Evolutionary conservation across 176 grass and related monocot genomes (phyloP).

Genomic region (Metroxylon sagu): DNA sequence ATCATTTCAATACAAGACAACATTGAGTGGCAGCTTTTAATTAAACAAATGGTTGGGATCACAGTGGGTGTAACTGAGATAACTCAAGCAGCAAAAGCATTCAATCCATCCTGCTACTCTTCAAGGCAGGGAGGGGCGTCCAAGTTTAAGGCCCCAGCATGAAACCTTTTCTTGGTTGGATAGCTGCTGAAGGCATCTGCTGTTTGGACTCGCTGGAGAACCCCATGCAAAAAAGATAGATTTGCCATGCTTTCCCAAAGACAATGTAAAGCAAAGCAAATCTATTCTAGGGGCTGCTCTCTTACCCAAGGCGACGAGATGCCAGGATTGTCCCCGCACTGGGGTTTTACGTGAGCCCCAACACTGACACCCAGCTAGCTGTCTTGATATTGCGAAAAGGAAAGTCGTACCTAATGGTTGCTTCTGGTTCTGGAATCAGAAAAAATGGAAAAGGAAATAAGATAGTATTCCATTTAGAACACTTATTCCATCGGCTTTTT

Average conservation of each 20-base stretch:
- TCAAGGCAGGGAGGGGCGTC: background rate
- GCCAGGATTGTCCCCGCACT: background rate
- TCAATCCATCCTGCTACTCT: background rate
- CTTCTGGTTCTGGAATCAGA: too few relatives aligned
- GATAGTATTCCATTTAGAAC: too few relatives aligned
- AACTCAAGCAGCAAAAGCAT: too few relatives aligned
- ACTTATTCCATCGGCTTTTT: too few relatives aligned
- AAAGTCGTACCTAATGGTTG: too few relatives aligned
- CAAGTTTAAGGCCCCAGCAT: background rate
- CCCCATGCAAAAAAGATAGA: background rate
- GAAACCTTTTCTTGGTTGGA: background rate
- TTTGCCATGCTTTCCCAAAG: background rate
- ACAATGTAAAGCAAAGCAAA: slow-evolving; percentile 1
- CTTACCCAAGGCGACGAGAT: background rate
- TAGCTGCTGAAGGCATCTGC: background rate
- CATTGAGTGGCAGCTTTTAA: too few relatives aligned
- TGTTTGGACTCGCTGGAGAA: background rate
- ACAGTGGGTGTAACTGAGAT: too few relatives aligned
- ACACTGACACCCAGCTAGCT: background rate
- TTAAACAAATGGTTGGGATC: too few relatives aligned
- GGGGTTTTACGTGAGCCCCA: background rate
- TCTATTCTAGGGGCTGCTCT: background rate
- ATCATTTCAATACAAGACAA: too few relatives aligned
- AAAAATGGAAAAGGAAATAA: too few relatives aligned
- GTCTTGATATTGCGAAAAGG: too few relatives aligned